A percentile compares a stretch with the other conserved stretches of the same genome.
These are phyloP conservation scores for Pilasporangium apinafurcum DNA, from an alignment of 352 stramenopile genomes.

Conservation along the genomic window DNA sequence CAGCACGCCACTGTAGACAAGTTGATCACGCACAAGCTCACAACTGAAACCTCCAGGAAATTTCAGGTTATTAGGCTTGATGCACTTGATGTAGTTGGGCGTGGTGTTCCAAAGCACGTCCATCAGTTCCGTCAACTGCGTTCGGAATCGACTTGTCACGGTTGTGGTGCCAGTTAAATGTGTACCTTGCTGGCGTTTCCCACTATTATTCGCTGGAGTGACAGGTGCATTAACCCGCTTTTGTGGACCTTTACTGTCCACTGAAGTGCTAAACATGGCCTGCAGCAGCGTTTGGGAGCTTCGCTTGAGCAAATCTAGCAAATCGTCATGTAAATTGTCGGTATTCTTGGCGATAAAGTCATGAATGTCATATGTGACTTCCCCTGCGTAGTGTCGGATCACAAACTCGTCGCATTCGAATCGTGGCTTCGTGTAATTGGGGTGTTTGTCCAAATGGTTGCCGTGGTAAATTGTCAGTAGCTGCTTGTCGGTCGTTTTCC, in stretches of 20 bases:
- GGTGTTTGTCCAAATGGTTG: constrained; percentile 67
- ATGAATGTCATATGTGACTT: constrained; percentile 76
- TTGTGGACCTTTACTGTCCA: not conserved
- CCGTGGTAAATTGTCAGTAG: constrained; percentile 77
- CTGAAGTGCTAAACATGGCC: constrained; percentile 29
- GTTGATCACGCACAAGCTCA: constrained; percentile 84
- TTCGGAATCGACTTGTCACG: constrained; percentile 66
- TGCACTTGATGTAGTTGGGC: constrained; percentile 93
- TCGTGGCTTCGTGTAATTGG: constrained; percentile 61
- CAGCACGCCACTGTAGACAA: constrained; percentile 90
- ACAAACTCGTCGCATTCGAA: constrained; percentile 85
- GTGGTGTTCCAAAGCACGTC: constrained; percentile 80
- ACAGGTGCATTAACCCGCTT: constrained; percentile 9
- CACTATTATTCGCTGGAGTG: constrained; percentile 9
- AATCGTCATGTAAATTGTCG: constrained; percentile 85
- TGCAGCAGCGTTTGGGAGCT: constrained; percentile 62
- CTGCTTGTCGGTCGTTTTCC: constrained; percentile 82
- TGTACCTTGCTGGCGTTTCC: constrained; percentile 36
- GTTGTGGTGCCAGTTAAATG: constrained; percentile 56
- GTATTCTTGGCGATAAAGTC: constrained; percentile 88
- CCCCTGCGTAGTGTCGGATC: constrained; percentile 79
- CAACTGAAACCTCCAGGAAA: constrained; percentile 87
- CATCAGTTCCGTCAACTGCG: constrained; percentile 79
- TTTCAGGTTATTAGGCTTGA: constrained; percentile 94
- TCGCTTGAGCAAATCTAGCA: constrained; percentile 67